Base-by-base conservation (phyloP, 75 land plant species). In the Chamaecyparis obtusa region DNA sequence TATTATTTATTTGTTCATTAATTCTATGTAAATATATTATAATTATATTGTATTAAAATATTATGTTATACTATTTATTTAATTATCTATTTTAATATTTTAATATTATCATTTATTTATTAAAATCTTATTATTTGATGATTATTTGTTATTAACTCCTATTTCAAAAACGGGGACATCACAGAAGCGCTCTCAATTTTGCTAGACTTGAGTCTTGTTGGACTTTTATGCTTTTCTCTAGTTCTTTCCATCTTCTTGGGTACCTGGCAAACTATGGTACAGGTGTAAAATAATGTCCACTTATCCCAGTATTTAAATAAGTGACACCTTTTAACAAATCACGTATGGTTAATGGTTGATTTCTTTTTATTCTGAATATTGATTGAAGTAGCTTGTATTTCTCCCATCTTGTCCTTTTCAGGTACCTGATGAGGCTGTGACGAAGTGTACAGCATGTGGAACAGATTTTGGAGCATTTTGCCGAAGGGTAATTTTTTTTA, bases 351-450 rank as follows among this genome's bases (percentile, higher is more conserved):
- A 54, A 49, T 43, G 33, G 48, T 83, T 83, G 32, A 30, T 3
- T 14, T 49, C 17, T 54, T 83, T 83, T 49, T 5, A 51, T 83
- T 32, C 17, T 83, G 9, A 27, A 83, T 30, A 49, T 54, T 9
- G 11, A 39, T 11, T 33, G 6, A 30, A 49, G 9, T 54, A 32
- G 46, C 27, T 83, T 15, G 33, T 83, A 49, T 83, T 83, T 32
- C 17, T 30, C 15, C 39, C 48, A 24, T 82, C 57, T 84, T 27
- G 48, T 21, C 9, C 19, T 60, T 72, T 67, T 39, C 87, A 98
- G 99, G 97, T 98, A 30, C 99, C 99, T 54, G 99, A 98, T 90
- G 99, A 98, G 93, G 97, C 97, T 39, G 97, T 90, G 37, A 85
- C 92, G 24, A 94, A 96, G 85, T 98, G 99, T 89, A 95, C 96